Base-by-base conservation (phyloP, 345 rosid species). In the Xanthoceras sorbifolium region DNA sequence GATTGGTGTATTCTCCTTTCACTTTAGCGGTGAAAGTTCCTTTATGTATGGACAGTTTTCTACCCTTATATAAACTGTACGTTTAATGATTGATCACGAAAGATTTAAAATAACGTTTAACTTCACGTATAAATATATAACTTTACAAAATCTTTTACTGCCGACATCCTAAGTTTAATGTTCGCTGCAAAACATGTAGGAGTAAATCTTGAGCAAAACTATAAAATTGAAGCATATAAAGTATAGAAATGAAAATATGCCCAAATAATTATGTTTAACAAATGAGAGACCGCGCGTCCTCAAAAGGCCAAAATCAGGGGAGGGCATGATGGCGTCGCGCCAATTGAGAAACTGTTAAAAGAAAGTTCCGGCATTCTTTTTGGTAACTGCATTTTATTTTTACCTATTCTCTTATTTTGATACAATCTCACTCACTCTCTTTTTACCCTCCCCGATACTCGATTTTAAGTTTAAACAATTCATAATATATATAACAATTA, bases 301-400 rank as follows among this genome's bases (percentile, higher is more conserved):
- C 20, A 15, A 17, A 48, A 50, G 55, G 55, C 7, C 55, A 29
- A 57, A 57, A 12, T 12, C 36, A 62, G 67, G 12, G 32, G 66
- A 31, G 42, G 15, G 63, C 15, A 20, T 12, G 0, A 57, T 22
- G 26, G 17, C 18, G 60, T 44, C 69, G 29, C 54, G 72, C 71
- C 48, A 65, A 17, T 54, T 26, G 34, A 59, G 32, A 73, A 38
- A 78, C 78, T 78, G 85, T 60, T 42, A 29, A n/a, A 64, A 69
- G 66, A 81, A 84, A 81, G 79, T 80, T 78, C 83, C 87, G 78
- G 88, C 89, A 77, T 83, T 85, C 83, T 74, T 76, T 83, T 87
- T 14, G 86, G 84, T 75, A 50, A 57, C 28, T 75, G 81, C 83
- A 75, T 72, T 29, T 72, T 23, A 52, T 59, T 20, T 38, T 42